phyloP scores from a whole-genome alignment of 202 grass and related monocot species.

The Tripidium arundinaceum region DNA sequence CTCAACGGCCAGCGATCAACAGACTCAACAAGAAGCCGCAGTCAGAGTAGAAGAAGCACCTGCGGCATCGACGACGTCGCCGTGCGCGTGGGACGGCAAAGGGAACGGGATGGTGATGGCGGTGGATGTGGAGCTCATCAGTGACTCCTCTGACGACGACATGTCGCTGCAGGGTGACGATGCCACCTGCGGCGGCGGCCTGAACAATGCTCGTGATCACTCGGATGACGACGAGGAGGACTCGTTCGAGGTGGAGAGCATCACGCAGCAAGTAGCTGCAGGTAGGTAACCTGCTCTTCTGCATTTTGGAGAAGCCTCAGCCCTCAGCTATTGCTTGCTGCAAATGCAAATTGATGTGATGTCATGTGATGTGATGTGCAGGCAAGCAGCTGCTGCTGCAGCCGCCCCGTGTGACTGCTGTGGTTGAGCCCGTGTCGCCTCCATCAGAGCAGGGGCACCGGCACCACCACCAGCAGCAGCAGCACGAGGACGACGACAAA shows the following conservation, averaged over 20 bases:
- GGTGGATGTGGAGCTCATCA: constrained; percentile 53
- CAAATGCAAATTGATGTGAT: too few species aligned
- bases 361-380: neutral
- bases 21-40: neutral
- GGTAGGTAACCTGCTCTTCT: neutral
- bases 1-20: neutral
- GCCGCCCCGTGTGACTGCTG: too few species aligned
- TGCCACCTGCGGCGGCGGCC: neutral
- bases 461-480: too few species aligned
- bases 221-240: constrained; percentile 29
- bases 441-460: neutral
- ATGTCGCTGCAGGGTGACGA: constrained; percentile 15
- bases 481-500: neutral
- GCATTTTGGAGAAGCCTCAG: neutral
- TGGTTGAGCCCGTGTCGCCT: neutral
- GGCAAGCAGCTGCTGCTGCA: neutral
- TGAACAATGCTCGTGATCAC: neutral
- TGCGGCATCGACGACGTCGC: too few species aligned
- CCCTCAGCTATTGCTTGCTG: neutral
- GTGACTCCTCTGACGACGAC: constrained; percentile 52
- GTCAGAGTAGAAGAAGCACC: neutral
- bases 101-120: constrained; percentile 3
- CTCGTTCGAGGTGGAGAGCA: constrained; percentile 50
- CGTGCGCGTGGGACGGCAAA: neutral
- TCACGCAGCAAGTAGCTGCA: constrained; percentile 35